Conservation (phyloP, 1,284 basidiomycete genomes). For the Austropuccinia psidii region DNA sequence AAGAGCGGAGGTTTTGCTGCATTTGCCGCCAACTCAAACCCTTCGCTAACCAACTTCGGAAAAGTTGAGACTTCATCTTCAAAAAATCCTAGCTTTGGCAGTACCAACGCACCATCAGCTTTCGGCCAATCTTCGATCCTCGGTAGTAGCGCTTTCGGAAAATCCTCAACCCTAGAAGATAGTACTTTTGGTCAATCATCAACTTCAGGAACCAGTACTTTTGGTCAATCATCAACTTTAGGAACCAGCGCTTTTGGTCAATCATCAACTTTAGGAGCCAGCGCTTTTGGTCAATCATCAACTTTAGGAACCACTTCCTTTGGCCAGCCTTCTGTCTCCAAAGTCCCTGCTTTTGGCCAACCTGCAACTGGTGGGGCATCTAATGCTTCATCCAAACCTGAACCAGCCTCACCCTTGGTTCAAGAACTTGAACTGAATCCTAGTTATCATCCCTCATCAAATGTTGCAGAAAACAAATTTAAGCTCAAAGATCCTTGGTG, state of each 20-base stretch:
- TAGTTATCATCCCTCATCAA: background rate
- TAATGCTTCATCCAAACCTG: background rate
- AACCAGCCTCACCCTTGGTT: background rate
- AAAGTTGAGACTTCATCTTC: no score
- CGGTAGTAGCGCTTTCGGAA: background rate
- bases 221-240: background rate
- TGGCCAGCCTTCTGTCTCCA: background rate
- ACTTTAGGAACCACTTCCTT: background rate
- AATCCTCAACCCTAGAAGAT: background rate
- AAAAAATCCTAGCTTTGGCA: background rate
- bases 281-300: no score
- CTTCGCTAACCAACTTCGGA: background rate
- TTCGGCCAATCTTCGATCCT: background rate
- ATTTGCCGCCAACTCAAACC: background rate
- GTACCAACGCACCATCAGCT: background rate
- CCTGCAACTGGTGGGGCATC: background rate
- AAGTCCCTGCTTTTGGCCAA: background rate
- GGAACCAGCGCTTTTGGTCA: background rate
- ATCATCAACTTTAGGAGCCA: background rate
- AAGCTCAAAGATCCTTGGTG: slow-evolving; percentile 23
- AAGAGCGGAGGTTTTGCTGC: background rate
- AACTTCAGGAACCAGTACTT: background rate
- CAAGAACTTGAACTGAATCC: background rate
- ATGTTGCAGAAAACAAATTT: background rate
- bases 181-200: background rate